A percentile compares a stretch with the other conserved stretches of the same genome.
Evolutionary conservation across 768 basidiomycete species (phyloP).

Genomic region (Filobasidium floriforme): DNA sequence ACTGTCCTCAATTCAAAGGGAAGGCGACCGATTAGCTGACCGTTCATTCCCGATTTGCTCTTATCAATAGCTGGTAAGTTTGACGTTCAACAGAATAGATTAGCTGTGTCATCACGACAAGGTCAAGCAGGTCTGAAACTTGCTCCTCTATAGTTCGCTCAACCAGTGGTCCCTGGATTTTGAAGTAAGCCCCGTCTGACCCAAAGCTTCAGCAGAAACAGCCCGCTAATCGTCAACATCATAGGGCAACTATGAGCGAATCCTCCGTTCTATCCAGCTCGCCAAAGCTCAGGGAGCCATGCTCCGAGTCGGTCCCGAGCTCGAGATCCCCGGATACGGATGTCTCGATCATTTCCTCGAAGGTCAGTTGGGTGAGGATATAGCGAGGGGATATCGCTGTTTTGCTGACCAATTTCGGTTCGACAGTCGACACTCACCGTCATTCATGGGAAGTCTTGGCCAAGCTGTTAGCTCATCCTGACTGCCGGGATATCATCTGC

Average conservation of each 20-base stretch:
- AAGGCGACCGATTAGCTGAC: background rate
- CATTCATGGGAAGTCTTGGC: constrained; percentile 98
- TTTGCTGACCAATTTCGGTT: background rate
- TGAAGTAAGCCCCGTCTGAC: constrained; percentile 53
- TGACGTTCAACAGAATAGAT: background rate
- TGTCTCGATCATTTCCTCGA: constrained; percentile 97
- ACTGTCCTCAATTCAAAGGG: background rate
- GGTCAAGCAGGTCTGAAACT: too few species aligned
- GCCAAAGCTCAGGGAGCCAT: constrained; percentile 84
- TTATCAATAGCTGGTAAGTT: background rate
- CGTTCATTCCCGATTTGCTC: background rate
- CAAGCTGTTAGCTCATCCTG: constrained; percentile 75
- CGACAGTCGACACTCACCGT: constrained; percentile 78
- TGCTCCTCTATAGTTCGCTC: constrained; percentile 59
- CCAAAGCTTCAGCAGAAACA: background rate
- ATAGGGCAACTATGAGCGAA: constrained; percentile 88
- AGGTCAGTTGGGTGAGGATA: constrained; percentile 57
- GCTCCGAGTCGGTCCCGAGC: constrained; percentile 87
- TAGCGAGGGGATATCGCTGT: too few species aligned
- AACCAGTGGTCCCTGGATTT: constrained; percentile 98
- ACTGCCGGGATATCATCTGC: constrained; percentile 76
- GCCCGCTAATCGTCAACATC: background rate
- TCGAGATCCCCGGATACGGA: constrained; percentile 98
- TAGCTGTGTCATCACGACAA: too few species aligned
- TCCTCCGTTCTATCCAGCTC: constrained; percentile 73